Conservation (phyloP, 805 yeast genomes). For the Myxozyma kluyveri region DNA sequence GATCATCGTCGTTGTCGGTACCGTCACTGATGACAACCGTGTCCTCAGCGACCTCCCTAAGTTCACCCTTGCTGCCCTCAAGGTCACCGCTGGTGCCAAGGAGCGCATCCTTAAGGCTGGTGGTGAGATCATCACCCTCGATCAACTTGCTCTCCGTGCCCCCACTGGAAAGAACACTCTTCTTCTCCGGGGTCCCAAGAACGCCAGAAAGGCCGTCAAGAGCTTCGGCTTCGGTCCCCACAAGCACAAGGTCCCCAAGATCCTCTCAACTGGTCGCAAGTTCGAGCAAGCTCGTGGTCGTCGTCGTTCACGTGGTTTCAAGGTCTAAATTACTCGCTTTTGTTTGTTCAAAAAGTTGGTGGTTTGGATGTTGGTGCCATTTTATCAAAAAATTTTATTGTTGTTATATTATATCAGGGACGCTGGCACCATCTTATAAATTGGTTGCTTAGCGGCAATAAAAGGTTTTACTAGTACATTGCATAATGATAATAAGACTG, state of each 20-base stretch:
- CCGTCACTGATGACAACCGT: conserved; percentile 98
- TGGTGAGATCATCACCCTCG: conserved; percentile 99
- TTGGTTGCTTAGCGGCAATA: too few relatives aligned
- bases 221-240: conserved; percentile 99
- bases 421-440: too few relatives aligned
- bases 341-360: too few relatives aligned
- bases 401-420: too few relatives aligned
- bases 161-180: conserved; percentile 99
- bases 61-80: conserved; percentile 97
- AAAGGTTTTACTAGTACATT: too few relatives aligned
- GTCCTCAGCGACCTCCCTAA: conserved; percentile 82
- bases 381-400: too few relatives aligned
- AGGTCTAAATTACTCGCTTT: conserved; percentile 96
- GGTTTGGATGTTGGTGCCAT: too few relatives aligned
- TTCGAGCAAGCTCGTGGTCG: conserved; percentile 99
- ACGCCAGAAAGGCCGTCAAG: conserved; percentile 98
- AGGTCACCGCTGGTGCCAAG: conserved; percentile 98
- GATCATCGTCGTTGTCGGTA: conserved; percentile 97
- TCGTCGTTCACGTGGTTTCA: conserved; percentile 99
- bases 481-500: too few relatives aligned
- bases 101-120: conserved; percentile 97
- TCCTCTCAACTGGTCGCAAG: conserved; percentile 96
- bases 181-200: conserved; percentile 98
- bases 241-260: conserved; percentile 99
- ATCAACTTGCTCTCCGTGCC: conserved; percentile 98